These are phyloP conservation scores for Spinellus fusiger DNA, from an alignment of 192 early-diverging fungal species.

Conservation along the genomic window DNA sequence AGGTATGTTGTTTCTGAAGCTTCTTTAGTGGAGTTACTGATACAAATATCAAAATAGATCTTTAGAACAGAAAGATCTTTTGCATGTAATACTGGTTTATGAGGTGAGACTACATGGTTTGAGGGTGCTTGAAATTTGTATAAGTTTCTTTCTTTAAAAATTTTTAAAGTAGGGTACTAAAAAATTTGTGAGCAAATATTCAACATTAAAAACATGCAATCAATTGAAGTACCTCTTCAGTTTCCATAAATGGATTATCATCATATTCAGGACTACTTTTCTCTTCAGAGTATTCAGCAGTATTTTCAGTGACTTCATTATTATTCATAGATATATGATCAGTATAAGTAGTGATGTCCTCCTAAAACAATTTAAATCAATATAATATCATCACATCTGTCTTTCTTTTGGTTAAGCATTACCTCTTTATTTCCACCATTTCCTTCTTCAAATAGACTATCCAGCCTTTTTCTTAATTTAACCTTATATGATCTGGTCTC, in stretches of 20 bases:
- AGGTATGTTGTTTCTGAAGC: background rate
- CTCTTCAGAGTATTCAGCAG: constrained; percentile 1
- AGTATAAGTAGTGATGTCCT: background rate
- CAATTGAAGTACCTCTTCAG: background rate
- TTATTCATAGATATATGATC: background rate
- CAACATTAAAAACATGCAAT: constrained; percentile 2
- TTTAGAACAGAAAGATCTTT: background rate
- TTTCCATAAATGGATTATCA: background rate
- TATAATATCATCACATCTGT: background rate
- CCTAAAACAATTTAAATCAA: constrained; percentile 1
- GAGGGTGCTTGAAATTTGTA: background rate
- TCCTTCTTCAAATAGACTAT: background rate
- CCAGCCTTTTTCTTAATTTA: background rate
- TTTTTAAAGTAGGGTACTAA: background rate
- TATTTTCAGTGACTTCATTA: background rate
- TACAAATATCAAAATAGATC: constrained; percentile 2
- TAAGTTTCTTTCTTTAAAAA: constrained; percentile 4
- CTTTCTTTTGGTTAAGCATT: background rate
- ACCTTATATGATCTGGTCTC: background rate
- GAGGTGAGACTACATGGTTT: background rate
- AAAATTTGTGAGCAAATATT: background rate
- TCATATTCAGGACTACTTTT: background rate
- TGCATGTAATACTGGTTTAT: constrained; percentile 5
- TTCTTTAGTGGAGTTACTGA: background rate
- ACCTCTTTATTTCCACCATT: background rate